Conservation (phyloP, 2,329 filamentous ascomycete genomes). For the Bertia moriformis region DNA sequence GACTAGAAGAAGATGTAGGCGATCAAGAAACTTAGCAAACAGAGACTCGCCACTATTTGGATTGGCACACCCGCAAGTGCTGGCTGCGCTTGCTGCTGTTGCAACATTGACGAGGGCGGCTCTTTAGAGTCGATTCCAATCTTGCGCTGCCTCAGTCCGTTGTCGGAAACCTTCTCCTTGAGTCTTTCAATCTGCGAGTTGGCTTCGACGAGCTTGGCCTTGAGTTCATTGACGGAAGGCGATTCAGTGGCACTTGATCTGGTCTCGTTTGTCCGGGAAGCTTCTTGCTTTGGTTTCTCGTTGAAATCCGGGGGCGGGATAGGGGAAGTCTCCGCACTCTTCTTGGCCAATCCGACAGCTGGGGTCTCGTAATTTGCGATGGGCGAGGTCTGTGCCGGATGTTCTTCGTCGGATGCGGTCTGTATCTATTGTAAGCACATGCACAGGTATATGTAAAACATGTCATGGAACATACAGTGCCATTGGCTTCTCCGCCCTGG, state of each 20-base stretch:
- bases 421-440: slow-evolving; percentile 1
- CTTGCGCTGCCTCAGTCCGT: slow-evolving; percentile 46
- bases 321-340: not conserved
- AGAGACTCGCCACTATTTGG: slow-evolving; percentile 46
- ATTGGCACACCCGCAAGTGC: slow-evolving; percentile 40
- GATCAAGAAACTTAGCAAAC: slow-evolving; percentile 50
- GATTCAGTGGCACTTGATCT: slow-evolving; percentile 4
- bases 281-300: slow-evolving; percentile 10
- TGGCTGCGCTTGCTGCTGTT: slow-evolving; percentile 25
- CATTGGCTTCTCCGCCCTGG: not conserved
- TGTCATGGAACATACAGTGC: not conserved
- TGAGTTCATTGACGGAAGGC: slow-evolving; percentile 22
- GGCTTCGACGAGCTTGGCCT: slow-evolving; percentile 43
- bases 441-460: slow-evolving; percentile 2
- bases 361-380: not conserved
- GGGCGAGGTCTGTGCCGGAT: not conserved
- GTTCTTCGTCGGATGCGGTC: not conserved
- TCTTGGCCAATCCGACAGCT: not conserved
- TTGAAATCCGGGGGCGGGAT: not conserved
- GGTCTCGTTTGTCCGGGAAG: slow-evolving; percentile 7
- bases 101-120: slow-evolving; percentile 17
- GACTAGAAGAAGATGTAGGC: slow-evolving; percentile 55
- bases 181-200: slow-evolving; percentile 42
- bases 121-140: slow-evolving; percentile 22
- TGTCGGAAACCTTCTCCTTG: slow-evolving; percentile 25